Conservation (phyloP, 352 stramenopile genomes). For the Globisporangium uncinulatum region DNA sequence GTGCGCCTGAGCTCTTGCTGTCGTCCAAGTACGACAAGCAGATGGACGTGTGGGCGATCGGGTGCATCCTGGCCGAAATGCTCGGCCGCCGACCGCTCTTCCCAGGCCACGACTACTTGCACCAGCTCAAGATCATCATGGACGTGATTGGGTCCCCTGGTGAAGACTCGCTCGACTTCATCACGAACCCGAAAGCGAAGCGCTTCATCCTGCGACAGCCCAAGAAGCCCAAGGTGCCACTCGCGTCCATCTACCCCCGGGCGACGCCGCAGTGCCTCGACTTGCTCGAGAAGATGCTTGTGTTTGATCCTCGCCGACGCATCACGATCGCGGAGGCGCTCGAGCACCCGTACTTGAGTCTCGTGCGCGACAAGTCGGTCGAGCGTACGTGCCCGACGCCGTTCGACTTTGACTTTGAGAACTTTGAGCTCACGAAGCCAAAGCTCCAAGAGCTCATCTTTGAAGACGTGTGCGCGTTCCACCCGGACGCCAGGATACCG, state of each 20-base stretch:
- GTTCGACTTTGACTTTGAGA: conserved; percentile 87
- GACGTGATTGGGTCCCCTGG: conserved; percentile 78
- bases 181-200: conserved; percentile 87
- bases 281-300: conserved; percentile 91
- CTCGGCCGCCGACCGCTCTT: conserved; percentile 79
- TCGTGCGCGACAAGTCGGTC: conserved; percentile 64
- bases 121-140: conserved; percentile 90
- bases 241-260: conserved; percentile 83
- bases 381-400: conserved; percentile 74
- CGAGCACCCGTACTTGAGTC: conserved; percentile 70
- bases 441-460: conserved; percentile 91
- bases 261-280: conserved; percentile 81
- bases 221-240: conserved; percentile 79
- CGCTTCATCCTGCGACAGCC: conserved; percentile 84
- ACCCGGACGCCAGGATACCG: conserved; percentile 67
- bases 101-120: conserved; percentile 81
- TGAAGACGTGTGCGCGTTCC: conserved; percentile 86
- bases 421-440: conserved; percentile 84
- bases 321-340: conserved; percentile 79
- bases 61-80: conserved; percentile 86
- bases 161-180: conserved; percentile 81
- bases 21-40: conserved; percentile 89
- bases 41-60: conserved; percentile 86
- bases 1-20: conserved; percentile 88
- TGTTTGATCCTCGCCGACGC: conserved; percentile 88